A percentile compares a stretch with the other conserved stretches of the same genome.
Evolutionary conservation across 148 eudicot species (phyloP).

Genomic region (Cornus controversa): DNA sequence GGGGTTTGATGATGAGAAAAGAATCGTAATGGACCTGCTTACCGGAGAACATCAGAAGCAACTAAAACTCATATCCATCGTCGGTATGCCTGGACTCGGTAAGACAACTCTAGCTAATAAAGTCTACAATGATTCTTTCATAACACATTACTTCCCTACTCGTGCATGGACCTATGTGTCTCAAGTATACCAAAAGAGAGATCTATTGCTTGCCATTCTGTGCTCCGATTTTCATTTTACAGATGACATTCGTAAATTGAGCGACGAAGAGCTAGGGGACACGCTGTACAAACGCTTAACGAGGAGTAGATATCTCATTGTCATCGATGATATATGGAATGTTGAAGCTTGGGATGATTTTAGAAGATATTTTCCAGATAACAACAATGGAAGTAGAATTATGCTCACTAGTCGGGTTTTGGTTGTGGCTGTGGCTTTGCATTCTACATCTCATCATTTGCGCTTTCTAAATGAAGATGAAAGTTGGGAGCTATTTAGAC

Average conservation of each 20-base stretch:
- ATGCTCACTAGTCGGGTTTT: conserved; percentile 32
- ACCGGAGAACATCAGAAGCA: background rate
- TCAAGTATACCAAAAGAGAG: conserved; percentile 26
- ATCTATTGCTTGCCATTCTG: conserved; percentile 28
- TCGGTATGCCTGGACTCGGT: conserved; percentile 45
- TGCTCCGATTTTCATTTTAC: background rate
- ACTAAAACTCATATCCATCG: conserved; percentile 34
- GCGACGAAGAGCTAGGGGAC: conserved; percentile 14
- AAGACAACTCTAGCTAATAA: conserved; percentile 42
- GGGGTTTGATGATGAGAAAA: conserved; percentile 31
- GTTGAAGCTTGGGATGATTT: conserved; percentile 38
- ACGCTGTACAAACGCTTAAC: background rate
- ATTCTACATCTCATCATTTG: background rate
- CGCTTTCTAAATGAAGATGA: conserved; percentile 24
- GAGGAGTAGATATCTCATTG: conserved; percentile 31
- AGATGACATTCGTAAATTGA: background rate
- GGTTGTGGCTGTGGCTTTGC: conserved; percentile 23
- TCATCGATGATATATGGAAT: conserved; percentile 47
- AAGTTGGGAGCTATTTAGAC: conserved; percentile 37
- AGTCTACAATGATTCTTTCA: conserved; percentile 17
- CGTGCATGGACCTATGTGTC: conserved; percentile 46
- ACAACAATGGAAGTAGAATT: conserved; percentile 22
- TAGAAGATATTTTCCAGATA: conserved; percentile 24
- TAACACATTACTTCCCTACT: conserved; percentile 17
- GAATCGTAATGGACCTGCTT: conserved; percentile 17